These are phyloP conservation scores for Malus asiatica DNA, from an alignment of 306 rosid species.

Conservation along the genomic window DNA sequence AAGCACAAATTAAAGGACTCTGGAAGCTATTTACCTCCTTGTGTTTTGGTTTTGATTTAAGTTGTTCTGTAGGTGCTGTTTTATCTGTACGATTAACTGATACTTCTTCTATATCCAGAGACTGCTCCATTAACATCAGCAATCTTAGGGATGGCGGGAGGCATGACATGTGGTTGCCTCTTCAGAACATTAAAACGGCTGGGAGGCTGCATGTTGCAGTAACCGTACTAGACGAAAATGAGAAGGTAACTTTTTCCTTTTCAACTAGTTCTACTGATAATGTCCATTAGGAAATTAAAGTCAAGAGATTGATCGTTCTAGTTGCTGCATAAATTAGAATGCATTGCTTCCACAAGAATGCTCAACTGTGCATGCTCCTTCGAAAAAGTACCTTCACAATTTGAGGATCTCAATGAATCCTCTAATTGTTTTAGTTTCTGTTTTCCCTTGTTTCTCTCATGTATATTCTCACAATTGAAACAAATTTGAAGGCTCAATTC, in stretches of 20 bases:
- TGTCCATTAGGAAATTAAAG: not conserved
- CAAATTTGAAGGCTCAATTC: not conserved
- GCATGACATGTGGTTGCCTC: conserved; percentile 85
- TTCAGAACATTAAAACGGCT: conserved; percentile 51
- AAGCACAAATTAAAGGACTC: not conserved
- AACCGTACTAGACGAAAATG: conserved; percentile 46
- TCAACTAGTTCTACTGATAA: not conserved
- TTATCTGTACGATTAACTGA: conserved; percentile 3
- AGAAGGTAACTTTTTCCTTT: conserved; percentile 36
- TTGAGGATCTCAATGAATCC: not conserved
- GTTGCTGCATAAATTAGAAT: not conserved
- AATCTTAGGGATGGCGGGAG: conserved; percentile 60
- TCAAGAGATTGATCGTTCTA: not conserved
- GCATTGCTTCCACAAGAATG: not conserved
- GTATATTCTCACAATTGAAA: not conserved
- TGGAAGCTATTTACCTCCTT: not conserved
- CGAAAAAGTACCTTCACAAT: not conserved
- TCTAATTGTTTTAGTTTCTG: not conserved
- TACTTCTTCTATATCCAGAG: conserved; percentile 41
- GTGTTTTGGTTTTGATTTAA: not conserved
- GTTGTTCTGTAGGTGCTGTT: not conserved
- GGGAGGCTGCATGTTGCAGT: conserved; percentile 80
- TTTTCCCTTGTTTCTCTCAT: not conserved
- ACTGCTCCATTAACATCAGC: conserved; percentile 53
- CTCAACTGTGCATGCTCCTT: not conserved